Evolutionary conservation across 306 rosid species (phyloP).

Genomic region (Boehmeria nivea): DNA sequence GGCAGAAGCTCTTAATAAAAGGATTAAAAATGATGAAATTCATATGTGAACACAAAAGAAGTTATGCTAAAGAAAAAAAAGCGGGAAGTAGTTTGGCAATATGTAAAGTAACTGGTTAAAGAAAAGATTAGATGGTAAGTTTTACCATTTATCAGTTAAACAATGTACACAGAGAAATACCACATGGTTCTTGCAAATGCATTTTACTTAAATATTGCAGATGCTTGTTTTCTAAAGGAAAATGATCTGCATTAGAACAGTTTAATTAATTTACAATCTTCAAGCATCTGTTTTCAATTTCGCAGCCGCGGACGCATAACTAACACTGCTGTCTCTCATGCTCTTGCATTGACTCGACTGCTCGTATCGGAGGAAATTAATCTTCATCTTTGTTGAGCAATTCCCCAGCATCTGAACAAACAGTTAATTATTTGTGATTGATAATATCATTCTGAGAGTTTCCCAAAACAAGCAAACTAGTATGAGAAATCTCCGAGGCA

Average conservation of each 20-base stretch:
- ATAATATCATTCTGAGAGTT: no score
- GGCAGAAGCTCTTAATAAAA: no score
- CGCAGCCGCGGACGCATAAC: slow-evolving; percentile 98
- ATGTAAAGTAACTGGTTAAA: no score
- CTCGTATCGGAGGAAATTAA: slow-evolving; percentile 82
- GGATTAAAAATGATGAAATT: no score
- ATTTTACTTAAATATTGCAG: slow-evolving; percentile 15
- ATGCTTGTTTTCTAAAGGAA: slow-evolving; percentile 13
- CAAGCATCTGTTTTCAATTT: slow-evolving; percentile 51
- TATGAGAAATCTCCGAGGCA: slow-evolving; percentile 7
- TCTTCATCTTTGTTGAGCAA: slow-evolving; percentile 54
- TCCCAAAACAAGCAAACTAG: neutral
- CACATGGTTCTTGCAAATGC: slow-evolving; percentile 6
- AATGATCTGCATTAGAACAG: neutral
- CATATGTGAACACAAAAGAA: no score
- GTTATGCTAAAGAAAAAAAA: no score
- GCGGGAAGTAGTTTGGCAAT: no score
- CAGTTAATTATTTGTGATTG: neutral
- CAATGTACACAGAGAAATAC: slow-evolving; percentile 22
- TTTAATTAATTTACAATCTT: slow-evolving; percentile 16
- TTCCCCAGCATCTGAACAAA: slow-evolving; percentile 72
- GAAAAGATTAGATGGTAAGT: no score
- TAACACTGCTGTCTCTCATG: slow-evolving; percentile 82
- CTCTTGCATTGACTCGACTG: slow-evolving; percentile 89
- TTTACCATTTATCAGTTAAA: neutral